Conservation (phyloP, 2,329 filamentous ascomycete genomes). For the Claviceps sp. region DNA sequence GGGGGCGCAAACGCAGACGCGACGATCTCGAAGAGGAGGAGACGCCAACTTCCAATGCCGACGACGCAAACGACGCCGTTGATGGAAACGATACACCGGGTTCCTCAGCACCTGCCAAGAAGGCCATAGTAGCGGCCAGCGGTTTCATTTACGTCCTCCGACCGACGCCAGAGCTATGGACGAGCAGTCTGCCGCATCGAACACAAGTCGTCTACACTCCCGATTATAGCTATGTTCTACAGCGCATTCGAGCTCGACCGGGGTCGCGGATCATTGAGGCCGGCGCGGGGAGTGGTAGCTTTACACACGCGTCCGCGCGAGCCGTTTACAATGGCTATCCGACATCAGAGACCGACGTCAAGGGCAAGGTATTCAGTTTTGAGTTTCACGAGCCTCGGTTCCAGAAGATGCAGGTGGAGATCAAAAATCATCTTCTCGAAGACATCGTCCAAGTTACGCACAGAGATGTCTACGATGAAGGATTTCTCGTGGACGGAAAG, state of each 20-base stretch:
- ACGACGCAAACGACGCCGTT: conserved; percentile 14
- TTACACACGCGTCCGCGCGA: conserved; percentile 65
- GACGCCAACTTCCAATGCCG: conserved; percentile 20
- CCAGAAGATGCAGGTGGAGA: conserved; percentile 54
- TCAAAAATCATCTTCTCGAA: conserved; percentile 52
- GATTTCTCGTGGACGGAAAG: conserved; percentile 49
- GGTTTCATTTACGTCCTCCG: conserved; percentile 70
- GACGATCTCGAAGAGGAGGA: conserved; percentile 30
- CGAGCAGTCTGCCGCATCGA: conserved; percentile 62
- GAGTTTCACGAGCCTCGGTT: conserved; percentile 68
- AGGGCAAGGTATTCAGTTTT: conserved; percentile 67
- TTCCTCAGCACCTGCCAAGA: conserved; percentile 28
- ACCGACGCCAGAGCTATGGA: conserved; percentile 75
- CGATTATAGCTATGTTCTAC: conserved; percentile 74
- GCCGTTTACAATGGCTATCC: conserved; percentile 65
- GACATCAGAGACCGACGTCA: conserved; percentile 25
- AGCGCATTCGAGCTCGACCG: conserved; percentile 60
- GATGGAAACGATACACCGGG: conserved; percentile 11
- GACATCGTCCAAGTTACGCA: conserved; percentile 59
- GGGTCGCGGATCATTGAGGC: conserved; percentile 67
- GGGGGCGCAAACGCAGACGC: conserved; percentile 56
- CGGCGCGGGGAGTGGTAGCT: conserved; percentile 70
- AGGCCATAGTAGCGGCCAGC: conserved; percentile 40
- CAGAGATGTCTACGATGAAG: conserved; percentile 64
- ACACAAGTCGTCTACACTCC: conserved; percentile 82